Percentiles rank a stretch among this genome's conserved stretches.
Conservation (phyloP, 345 rosid genomes). For the Pistacia atlantica region DNA sequence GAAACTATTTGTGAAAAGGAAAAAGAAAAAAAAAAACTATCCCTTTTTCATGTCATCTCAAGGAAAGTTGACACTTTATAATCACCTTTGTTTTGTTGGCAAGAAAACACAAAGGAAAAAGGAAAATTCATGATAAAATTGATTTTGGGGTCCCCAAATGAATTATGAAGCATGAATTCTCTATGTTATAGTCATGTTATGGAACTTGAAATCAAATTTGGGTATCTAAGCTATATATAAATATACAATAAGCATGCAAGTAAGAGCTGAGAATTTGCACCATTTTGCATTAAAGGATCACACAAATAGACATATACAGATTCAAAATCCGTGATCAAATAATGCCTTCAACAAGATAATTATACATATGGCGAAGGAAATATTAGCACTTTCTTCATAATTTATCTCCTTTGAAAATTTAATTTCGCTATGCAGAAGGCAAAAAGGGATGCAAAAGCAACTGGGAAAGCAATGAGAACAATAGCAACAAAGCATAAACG, state of each 20-base stretch:
- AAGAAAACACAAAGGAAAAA: no score
- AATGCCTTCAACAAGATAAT: neutral
- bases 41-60: no score
- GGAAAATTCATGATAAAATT: no score
- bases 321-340: neutral
- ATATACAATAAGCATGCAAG: neutral
- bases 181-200: neutral
- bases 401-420: constrained; percentile 25
- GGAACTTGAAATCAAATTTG: neutral
- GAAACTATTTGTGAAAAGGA: no score
- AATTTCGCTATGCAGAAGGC: constrained; percentile 22
- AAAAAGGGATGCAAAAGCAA: constrained; percentile 26
- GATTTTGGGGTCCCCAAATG: no score
- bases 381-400: neutral
- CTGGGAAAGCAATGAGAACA: constrained; percentile 24
- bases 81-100: no score
- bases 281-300: neutral
- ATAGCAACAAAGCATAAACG: constrained; percentile 12
- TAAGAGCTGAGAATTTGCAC: neutral
- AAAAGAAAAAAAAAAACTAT: no score
- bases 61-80: no score
- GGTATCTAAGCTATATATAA: no score
- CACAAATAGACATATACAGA: neutral
- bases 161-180: no score
- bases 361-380: neutral